Evolutionary conservation across 345 rosid species (phyloP).

Genomic region (Gossypium bickii): DNA sequence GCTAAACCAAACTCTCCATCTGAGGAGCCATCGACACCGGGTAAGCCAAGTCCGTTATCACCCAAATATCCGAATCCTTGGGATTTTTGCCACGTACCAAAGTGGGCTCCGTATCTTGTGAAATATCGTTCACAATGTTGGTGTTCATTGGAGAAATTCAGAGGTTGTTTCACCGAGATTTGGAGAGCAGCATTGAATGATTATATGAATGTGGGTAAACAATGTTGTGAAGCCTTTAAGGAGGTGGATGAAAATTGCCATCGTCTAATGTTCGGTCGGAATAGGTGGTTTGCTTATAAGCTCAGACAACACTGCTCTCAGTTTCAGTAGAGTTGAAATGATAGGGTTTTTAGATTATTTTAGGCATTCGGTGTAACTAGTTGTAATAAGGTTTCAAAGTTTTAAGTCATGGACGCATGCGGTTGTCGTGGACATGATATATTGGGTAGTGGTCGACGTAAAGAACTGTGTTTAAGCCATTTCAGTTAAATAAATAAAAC

Average conservation of each 20-base stretch:
- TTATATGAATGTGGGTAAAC: not conserved
- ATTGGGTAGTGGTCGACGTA: not conserved
- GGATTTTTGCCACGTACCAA: too few relatives aligned
- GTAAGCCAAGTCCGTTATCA: too few relatives aligned
- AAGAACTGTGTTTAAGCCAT: not conserved
- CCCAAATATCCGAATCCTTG: too few relatives aligned
- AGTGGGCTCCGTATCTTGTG: too few relatives aligned
- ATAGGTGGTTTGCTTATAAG: not conserved
- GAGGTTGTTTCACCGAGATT: not conserved
- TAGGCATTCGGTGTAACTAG: not conserved
- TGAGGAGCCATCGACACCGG: too few relatives aligned
- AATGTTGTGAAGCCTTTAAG: not conserved
- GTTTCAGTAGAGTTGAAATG: not conserved
- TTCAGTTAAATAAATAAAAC: not conserved
- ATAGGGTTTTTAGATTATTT: not conserved
- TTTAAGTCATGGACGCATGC: not conserved
- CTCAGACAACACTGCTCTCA: not conserved
- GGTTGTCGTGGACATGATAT: too few relatives aligned
- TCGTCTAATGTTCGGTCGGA: not conserved
- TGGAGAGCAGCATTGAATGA: not conserved
- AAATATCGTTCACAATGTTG: too few relatives aligned
- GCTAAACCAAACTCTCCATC: too few relatives aligned
- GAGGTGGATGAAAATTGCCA: not conserved
- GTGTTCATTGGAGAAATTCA: too few relatives aligned
- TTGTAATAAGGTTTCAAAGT: not conserved